Percentiles rank a stretch among this genome's conserved stretches.
These are phyloP conservation scores for Monascus purpureus DNA, from an alignment of 495 filamentous ascomycete genomes.

Conservation along the genomic window DNA sequence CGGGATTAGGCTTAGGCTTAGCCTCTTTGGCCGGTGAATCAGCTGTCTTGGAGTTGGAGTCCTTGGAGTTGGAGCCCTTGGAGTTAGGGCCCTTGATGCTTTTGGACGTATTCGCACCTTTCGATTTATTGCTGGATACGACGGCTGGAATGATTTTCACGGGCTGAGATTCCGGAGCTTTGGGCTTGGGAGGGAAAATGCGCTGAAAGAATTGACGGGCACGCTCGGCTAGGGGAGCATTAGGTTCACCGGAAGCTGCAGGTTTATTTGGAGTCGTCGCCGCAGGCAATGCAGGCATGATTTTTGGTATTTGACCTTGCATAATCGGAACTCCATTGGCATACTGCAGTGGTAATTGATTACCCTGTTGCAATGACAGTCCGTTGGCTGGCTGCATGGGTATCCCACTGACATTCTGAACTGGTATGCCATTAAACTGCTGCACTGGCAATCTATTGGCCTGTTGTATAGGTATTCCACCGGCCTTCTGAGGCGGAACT, in stretches of 20 bases:
- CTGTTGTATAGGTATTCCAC: not conserved
- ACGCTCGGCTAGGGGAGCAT: too few species aligned
- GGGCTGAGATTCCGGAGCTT: conserved; percentile 6
- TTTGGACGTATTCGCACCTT: conserved; percentile 6
- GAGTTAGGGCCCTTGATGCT: not conserved
- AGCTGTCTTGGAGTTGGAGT: too few species aligned
- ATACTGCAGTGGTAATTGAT: not conserved
- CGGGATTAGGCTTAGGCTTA: too few species aligned
- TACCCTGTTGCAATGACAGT: not conserved
- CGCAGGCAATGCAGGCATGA: too few species aligned
- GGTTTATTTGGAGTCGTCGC: too few species aligned
- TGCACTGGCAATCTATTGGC: not conserved
- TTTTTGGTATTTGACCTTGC: too few species aligned
- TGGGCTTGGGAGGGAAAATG: too few species aligned
- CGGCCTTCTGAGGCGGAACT: not conserved
- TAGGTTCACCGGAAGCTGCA: too few species aligned
- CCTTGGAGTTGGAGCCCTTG: not conserved
- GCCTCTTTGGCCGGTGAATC: too few species aligned
- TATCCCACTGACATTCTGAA: not conserved
- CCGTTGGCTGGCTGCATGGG: not conserved
- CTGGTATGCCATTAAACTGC: not conserved
- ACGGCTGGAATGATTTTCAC: conserved; percentile 13
- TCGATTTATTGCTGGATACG: conserved; percentile 20
- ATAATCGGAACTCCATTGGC: not conserved
- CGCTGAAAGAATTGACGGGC: too few species aligned